Conservation (phyloP, 169 alveolate species). For the Nephromyces sp. region DNA sequence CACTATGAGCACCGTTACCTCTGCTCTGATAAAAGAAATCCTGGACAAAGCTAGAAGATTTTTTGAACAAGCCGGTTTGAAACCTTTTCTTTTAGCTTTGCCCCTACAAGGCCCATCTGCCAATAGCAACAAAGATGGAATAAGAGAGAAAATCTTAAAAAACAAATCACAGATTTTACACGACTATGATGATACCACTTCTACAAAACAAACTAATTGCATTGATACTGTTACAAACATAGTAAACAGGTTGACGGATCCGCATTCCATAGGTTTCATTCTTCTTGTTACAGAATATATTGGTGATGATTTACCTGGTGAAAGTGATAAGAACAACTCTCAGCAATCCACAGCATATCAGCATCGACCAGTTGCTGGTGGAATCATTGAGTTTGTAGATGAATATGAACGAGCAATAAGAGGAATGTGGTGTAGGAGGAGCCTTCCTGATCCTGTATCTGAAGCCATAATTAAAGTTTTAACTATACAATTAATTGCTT, state of each 20-base stretch:
- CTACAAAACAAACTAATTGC: not conserved
- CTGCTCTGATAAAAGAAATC: not conserved
- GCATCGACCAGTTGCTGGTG: not conserved
- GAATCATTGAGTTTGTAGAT: not conserved
- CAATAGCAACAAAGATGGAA: not conserved
- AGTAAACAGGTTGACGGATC: not conserved
- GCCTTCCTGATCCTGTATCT: not conserved
- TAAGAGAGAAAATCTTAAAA: not conserved
- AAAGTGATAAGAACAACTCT: not conserved
- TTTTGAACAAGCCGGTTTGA: not conserved
- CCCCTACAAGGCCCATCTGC: not conserved
- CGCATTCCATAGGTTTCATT: not conserved
- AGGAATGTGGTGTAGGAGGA: not conserved
- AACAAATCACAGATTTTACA: not conserved
- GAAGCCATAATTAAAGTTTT: not conserved
- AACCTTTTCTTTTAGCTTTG: not conserved
- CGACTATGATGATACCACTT: not conserved
- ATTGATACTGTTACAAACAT: not conserved
- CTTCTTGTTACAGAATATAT: not conserved
- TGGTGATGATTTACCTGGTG: not conserved
- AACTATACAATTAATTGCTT: not conserved
- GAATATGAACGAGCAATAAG: not conserved
- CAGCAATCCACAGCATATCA: not conserved
- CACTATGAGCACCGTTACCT: slow-evolving; percentile 48
- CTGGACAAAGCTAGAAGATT: not conserved